A percentile compares a stretch with the other conserved stretches of the same genome.
Evolutionary conservation across 2,329 filamentous ascomycete genomes (phyloP).

Genomic region (Drechslerella coelobrocha): DNA sequence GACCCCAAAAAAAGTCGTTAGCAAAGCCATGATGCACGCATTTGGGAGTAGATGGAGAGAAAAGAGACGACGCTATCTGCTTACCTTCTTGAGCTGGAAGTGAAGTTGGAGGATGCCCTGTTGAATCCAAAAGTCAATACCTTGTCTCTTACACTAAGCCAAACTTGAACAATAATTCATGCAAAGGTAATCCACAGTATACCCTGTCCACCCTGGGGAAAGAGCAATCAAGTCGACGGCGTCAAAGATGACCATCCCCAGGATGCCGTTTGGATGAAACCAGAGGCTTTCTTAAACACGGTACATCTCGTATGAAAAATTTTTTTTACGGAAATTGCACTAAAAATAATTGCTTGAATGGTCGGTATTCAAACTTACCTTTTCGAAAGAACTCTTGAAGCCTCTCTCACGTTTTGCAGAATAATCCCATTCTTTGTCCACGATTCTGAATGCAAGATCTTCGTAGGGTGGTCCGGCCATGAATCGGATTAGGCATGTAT

Average conservation of each 20-base stretch:
- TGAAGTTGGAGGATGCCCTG: constrained; percentile 88
- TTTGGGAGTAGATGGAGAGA: background rate
- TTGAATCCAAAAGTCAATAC: constrained; percentile 22
- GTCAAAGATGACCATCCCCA: background rate
- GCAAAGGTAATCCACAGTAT: background rate
- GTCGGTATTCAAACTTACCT: constrained; percentile 69
- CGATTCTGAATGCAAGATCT: constrained; percentile 94
- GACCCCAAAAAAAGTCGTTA: constrained; percentile 27
- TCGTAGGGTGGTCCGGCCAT: constrained; percentile 94
- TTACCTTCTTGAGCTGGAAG: constrained; percentile 97
- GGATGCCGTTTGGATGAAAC: constrained; percentile 8
- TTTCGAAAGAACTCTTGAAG: constrained; percentile 96
- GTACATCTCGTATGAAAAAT: background rate
- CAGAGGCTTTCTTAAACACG: constrained; percentile 5
- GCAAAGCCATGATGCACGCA: background rate
- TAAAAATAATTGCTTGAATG: constrained; percentile 17
- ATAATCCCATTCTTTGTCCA: constrained; percentile 99
- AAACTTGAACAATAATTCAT: constrained; percentile 15
- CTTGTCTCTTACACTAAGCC: constrained; percentile 59
- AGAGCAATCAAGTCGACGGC: constrained; percentile 3
- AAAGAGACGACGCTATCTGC: constrained; percentile 49
- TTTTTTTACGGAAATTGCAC: background rate
- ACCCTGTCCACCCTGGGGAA: constrained; percentile 2
- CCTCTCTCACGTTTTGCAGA: constrained; percentile 92
- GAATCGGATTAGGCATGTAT: constrained; percentile 95